Base-by-base conservation (phyloP, 2,329 filamentous ascomycete species). In the Fonsecaea pedrosoi region DNA sequence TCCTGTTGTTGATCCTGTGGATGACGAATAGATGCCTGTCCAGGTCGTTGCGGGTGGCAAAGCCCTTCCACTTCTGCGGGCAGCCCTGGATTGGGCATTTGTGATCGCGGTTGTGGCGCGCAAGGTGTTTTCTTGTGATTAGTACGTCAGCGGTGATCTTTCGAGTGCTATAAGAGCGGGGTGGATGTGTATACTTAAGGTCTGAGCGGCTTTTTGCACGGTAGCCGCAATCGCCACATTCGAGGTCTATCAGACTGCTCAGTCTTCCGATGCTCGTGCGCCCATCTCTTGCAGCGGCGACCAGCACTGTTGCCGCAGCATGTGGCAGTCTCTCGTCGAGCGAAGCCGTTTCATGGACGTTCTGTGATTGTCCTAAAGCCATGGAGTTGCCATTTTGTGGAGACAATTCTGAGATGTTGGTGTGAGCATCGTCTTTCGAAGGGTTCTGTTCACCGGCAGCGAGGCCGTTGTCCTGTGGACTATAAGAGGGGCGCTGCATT, bases 21-120 rank as follows among this genome's bases (percentile, higher is more conserved):
- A 91, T 88, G 67, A 88, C 90, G 74, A 87, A 88, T 72, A 85
- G 87, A 75, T 97, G 94, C 60, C 94, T 84, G n/a, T 90, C 86
- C 12, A 94, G 86, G 73, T 97, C 94, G 75, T 96, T 96, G 21
- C 81, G 77, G 0, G 92, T 96, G 18, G 89, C 89, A 73, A 96
- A 97, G 0, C 92, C 92, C 68, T 86, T 82, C 5, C 76, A 80
- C n/a, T 67, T 71, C 10, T 88, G 83, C 32, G 74, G 71, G 76
- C 92, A 96, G 4, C 79, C 80, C 0, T 76, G 70, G 30, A 86
- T 77, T 2, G 82, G 74, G 74, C 93, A 97, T 65, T 79, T 84
- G 75, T 85, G 87, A 0, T 88, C 86, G 71, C 90, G 93, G 1
- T 79, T 82, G 76, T 96, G 92, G 57, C 89, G 88, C 18, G 89